These are phyloP conservation scores for Zarea fungicola DNA, from an alignment of 2,329 filamentous ascomycete species.

Conservation along the genomic window DNA sequence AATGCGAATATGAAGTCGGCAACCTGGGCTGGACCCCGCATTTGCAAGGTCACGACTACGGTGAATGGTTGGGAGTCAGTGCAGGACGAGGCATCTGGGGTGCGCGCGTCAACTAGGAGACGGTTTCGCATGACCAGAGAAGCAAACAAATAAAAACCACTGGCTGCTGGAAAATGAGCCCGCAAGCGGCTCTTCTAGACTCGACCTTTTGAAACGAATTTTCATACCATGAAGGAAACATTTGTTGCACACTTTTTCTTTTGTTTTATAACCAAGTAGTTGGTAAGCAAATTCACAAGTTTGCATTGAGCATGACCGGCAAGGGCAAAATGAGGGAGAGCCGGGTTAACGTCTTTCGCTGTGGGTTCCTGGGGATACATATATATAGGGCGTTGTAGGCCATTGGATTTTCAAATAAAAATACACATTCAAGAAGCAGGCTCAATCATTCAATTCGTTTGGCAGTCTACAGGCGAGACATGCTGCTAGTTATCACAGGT, in stretches of 20 bases:
- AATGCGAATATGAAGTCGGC: slow-evolving; percentile 80
- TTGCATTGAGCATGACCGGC: background rate
- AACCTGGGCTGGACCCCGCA: slow-evolving; percentile 83
- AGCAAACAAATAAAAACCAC: background rate
- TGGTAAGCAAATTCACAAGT: background rate
- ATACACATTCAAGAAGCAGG: background rate
- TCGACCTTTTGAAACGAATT: background rate
- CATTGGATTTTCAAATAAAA: slow-evolving; percentile 6
- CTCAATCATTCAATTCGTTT: background rate
- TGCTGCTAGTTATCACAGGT: slow-evolving; percentile 21
- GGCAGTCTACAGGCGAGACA: background rate
- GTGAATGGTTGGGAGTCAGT: slow-evolving; percentile 80
- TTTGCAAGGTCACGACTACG: slow-evolving; percentile 60
- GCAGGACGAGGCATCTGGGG: slow-evolving; percentile 80
- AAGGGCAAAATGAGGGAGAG: background rate
- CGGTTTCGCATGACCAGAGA: too few species aligned
- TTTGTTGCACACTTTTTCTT: slow-evolving; percentile 7
- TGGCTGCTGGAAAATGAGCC: background rate
- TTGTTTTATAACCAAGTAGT: slow-evolving; percentile 1
- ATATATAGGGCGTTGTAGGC: slow-evolving; percentile 12
- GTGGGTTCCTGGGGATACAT: slow-evolving; percentile 5
- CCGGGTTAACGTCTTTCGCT: background rate
- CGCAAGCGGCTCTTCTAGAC: slow-evolving; percentile 1
- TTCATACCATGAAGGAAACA: background rate
- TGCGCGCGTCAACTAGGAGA: slow-evolving; percentile 41